These are phyloP conservation scores for Phialophora expanda DNA, from an alignment of 2,329 filamentous ascomycete genomes.

Conservation along the genomic window DNA sequence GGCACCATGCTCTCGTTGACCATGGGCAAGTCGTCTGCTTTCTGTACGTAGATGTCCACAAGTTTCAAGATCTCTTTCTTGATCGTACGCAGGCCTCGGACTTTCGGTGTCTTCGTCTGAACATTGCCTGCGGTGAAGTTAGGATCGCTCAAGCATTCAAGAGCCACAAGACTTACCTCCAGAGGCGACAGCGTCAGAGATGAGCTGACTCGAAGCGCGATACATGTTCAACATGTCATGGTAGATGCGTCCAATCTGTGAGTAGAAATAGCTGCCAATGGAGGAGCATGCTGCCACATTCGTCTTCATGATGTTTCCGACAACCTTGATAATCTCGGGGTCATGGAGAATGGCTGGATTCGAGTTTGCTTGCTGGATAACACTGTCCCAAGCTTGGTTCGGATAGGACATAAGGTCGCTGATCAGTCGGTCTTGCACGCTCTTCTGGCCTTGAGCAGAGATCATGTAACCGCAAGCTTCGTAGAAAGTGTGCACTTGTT, in stretches of 20 bases:
- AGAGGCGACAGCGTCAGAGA: conserved; percentile 85
- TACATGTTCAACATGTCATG: conserved; percentile 99
- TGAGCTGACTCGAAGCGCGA: conserved; percentile 91
- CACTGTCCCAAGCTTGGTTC: conserved; percentile 92
- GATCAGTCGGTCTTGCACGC: conserved; percentile 88
- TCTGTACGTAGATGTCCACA: conserved; percentile 97
- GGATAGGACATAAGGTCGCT: conserved; percentile 91
- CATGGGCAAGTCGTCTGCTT: conserved; percentile 93
- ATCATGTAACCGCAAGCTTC: conserved; percentile 99
- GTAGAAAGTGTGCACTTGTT: conserved; percentile 98
- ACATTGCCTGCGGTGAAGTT: conserved; percentile 68
- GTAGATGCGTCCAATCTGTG: conserved; percentile 96
- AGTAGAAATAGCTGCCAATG: conserved; percentile 96
- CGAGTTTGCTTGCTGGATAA: conserved; percentile 84
- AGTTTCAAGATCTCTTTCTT: conserved; percentile 99
- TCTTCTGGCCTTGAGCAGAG: conserved; percentile 92
- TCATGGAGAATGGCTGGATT: conserved; percentile 89
- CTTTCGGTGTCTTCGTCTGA: conserved; percentile 96
- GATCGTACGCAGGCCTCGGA: conserved; percentile 92
- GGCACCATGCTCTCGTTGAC: conserved; percentile 94
- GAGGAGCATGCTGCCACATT: conserved; percentile 98
- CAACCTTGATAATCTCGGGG: conserved; percentile 93
- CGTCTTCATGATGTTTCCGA: conserved; percentile 99
- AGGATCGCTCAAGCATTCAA: conserved; percentile 3
- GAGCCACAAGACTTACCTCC: conserved; percentile 66